Conservation (phyloP, 495 filamentous ascomycete genomes). For the Lophiostoma macrostomum region DNA sequence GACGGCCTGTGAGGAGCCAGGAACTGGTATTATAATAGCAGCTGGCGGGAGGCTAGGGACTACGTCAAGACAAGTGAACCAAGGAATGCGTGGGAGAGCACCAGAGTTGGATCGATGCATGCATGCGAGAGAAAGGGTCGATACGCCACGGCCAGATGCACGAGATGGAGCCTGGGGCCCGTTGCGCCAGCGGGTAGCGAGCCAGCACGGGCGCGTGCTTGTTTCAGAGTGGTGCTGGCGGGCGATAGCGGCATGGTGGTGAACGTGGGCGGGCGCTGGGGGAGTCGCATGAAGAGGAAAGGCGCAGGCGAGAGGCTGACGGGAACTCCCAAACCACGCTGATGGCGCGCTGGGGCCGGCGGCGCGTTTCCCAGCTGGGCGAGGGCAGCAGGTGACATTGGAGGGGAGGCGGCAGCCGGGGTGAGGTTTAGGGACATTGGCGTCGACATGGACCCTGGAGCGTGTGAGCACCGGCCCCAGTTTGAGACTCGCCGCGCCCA, state of each 20-base stretch:
- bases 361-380: constrained; percentile 4
- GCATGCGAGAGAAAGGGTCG: constrained; percentile 17
- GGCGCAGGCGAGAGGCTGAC: not conserved
- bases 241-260: constrained; percentile 2
- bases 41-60: constrained; percentile 6
- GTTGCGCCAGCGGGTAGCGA: constrained; percentile 19
- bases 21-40: constrained; percentile 30
- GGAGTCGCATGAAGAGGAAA: not conserved
- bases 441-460: not conserved
- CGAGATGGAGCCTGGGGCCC: constrained; percentile 19
- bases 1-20: constrained; percentile 15
- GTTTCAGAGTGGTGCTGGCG: constrained; percentile 28
- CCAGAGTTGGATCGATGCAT: constrained; percentile 10
- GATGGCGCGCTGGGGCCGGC: constrained; percentile 12
- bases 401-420: not conserved
- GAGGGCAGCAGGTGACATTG: not conserved
- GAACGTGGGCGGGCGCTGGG: not conserved
- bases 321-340: not conserved
- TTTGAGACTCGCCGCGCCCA: too few species aligned
- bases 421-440: too few species aligned
- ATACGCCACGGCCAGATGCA: constrained; percentile 22
- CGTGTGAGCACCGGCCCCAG: not conserved
- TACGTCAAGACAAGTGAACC: constrained; percentile 6
- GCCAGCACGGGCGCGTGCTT: constrained; percentile 5
- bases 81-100: not conserved